Conservation (phyloP, 495 filamentous ascomycete species). For the Penicillium bovifimosum region DNA sequence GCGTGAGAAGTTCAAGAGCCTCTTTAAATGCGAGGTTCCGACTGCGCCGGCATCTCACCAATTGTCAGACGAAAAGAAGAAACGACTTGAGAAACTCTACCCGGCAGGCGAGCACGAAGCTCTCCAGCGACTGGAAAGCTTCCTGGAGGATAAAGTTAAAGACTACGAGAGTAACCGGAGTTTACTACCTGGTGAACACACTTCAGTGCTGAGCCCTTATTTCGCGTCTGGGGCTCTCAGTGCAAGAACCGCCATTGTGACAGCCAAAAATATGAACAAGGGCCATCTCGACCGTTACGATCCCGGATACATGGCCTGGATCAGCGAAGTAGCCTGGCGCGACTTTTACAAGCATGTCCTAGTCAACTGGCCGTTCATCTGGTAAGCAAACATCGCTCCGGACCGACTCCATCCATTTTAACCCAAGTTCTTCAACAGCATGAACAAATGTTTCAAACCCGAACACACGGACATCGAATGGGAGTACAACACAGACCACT, state of each 20-base stretch:
- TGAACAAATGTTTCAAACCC: slow-evolving; percentile 91
- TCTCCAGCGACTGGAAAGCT: slow-evolving; percentile 57
- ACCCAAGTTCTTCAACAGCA: slow-evolving; percentile 40
- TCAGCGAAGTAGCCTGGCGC: slow-evolving; percentile 83
- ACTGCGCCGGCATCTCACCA: slow-evolving; percentile 57
- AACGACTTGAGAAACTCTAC: slow-evolving; percentile 55
- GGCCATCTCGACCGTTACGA: slow-evolving; percentile 65
- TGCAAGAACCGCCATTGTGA: slow-evolving; percentile 64
- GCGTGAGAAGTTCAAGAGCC: slow-evolving; percentile 44
- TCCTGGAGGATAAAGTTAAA: slow-evolving; percentile 58
- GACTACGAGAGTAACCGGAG: slow-evolving; percentile 58
- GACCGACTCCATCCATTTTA: background rate
- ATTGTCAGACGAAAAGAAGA: slow-evolving; percentile 54
- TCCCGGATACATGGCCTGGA: slow-evolving; percentile 68
- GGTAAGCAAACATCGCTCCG: slow-evolving; percentile 43
- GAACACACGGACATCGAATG: slow-evolving; percentile 78
- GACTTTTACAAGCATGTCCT: slow-evolving; percentile 92
- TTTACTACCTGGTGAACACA: slow-evolving; percentile 55
- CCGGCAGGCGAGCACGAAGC: slow-evolving; percentile 81
- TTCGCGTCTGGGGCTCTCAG: slow-evolving; percentile 72
- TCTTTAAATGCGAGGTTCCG: slow-evolving; percentile 66
- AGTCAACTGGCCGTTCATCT: slow-evolving; percentile 81
- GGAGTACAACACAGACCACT: slow-evolving; percentile 65
- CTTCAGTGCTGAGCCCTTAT: slow-evolving; percentile 73
- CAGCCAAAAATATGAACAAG: slow-evolving; percentile 63